A percentile compares a stretch with the other conserved stretches of the same genome.
Conservation (phyloP, 1,139 yeast genomes). For the Scheffersomyces insectosa region DNA sequence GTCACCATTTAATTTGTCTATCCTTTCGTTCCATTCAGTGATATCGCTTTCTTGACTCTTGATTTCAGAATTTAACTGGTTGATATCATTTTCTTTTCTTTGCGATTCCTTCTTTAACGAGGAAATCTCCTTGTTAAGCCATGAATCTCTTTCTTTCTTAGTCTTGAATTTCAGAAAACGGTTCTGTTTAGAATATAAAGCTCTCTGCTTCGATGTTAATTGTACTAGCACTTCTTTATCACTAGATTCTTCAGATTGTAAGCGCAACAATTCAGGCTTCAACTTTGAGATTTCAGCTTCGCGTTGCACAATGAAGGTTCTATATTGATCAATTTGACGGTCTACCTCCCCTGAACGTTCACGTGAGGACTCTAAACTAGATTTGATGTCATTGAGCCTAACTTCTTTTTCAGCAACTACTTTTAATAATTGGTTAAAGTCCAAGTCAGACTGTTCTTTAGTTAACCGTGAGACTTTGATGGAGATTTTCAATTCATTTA, state of each 20-base stretch:
- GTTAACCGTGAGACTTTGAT: constrained; percentile 49
- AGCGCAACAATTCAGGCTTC: constrained; percentile 45
- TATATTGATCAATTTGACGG: constrained; percentile 20
- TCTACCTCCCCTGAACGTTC: constrained; percentile 16
- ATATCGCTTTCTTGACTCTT: constrained; percentile 18
- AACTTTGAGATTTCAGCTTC: constrained; percentile 21
- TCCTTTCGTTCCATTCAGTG: constrained; percentile 34
- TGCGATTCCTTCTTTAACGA: constrained; percentile 19
- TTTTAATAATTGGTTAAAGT: constrained; percentile 45
- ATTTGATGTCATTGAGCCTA: constrained; percentile 32
- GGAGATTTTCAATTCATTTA: constrained; percentile 39
- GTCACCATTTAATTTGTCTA: constrained; percentile 35
- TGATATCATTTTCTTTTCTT: constrained; percentile 25
- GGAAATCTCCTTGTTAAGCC: constrained; percentile 52
- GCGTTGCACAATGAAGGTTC: constrained; percentile 20
- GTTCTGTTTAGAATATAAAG: constrained; percentile 72
- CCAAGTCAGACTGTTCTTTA: constrained; percentile 51
- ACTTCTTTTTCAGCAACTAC: constrained; percentile 43
- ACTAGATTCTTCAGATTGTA: constrained; percentile 41
- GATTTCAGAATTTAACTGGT: constrained; percentile 20
- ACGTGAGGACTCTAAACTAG: constrained; percentile 14
- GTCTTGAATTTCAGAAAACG: constrained; percentile 61
- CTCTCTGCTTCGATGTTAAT: constrained; percentile 56
- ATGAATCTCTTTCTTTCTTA: constrained; percentile 61
- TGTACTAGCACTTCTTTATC: constrained; percentile 43